These are phyloP conservation scores for Betula pendula DNA, from an alignment of 306 rosid genomes.

Conservation along the genomic window DNA sequence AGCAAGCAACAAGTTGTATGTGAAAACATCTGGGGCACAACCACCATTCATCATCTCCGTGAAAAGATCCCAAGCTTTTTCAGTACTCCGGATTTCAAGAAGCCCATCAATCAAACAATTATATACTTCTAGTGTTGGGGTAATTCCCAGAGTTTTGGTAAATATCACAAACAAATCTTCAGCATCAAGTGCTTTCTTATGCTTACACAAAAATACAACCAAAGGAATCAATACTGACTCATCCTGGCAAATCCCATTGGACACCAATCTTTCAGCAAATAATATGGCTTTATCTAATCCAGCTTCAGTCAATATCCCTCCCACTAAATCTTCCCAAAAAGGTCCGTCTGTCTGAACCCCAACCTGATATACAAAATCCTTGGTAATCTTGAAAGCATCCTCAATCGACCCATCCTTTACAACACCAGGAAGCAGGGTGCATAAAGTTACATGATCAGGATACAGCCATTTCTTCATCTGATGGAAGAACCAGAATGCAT, in stretches of 20 bases:
- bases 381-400: slow-evolving; percentile 63
- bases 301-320: slow-evolving; percentile 66
- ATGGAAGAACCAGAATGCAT: slow-evolving; percentile 93
- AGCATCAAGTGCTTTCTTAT: slow-evolving; percentile 63
- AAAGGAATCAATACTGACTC: slow-evolving; percentile 68
- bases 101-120: slow-evolving; percentile 82
- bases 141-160: slow-evolving; percentile 57
- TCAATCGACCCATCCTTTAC: slow-evolving; percentile 55
- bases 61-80: slow-evolving; percentile 65
- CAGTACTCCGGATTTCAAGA: slow-evolving; percentile 46
- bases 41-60: slow-evolving; percentile 74
- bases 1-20: slow-evolving; percentile 87
- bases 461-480: slow-evolving; percentile 85
- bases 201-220: slow-evolving; percentile 59
- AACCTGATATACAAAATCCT: slow-evolving; percentile 50
- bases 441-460: slow-evolving; percentile 84
- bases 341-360: slow-evolving; percentile 42
- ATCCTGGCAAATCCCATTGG: slow-evolving; percentile 55
- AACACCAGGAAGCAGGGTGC: slow-evolving; percentile 82
- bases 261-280: slow-evolving; percentile 70
- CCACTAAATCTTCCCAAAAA: slow-evolving; percentile 80
- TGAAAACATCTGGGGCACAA: slow-evolving; percentile 71
- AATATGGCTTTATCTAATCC: slow-evolving; percentile 50
- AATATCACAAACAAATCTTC: slow-evolving; percentile 63
- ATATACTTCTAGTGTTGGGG: slow-evolving; percentile 65